Evolutionary conservation across 805 yeast genomes (phyloP), one percentile per base, ranked within the genome.

Genomic region (Metschnikowia arizonensis): DNA sequence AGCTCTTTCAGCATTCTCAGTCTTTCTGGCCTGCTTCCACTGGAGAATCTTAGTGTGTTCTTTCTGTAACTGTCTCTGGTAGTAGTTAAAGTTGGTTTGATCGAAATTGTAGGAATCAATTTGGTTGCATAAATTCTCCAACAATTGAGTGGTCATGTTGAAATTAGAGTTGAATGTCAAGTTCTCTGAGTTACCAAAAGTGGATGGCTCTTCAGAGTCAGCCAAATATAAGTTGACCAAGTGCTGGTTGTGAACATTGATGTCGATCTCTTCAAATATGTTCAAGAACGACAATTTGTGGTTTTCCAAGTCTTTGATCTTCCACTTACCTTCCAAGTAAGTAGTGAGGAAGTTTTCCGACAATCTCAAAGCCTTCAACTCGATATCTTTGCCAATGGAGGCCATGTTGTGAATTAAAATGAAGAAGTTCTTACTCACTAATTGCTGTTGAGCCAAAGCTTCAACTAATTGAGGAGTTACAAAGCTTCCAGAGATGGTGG

Each of bases 61-160:
- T 61, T 88, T 77, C 39, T 81, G 77, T 48, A 79, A 72, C 56
- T 79, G 83, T 70, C 95, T 81, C 68, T 85, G 93, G 71, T 79
- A 85, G 67, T 83, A 85, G 72, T 85, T 83, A 73, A 83, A 82
- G 66, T 82, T 85, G 54, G 83, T 82, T 62, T 84, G 86, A 61
- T 83, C 89, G 62, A 82, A 82, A 68, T 82, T 83, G 69, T 79
- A 81, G 40, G 83, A 81, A 63, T 86, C 93, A 33, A 86, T 75
- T 42, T 87, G 78, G 50, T 79, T 82, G 60, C 79, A 75, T 53
- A 85, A 72, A 38, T 77, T 76, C 59, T 85, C 90, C 48, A 81
- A 77, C 50, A 72, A 66, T 55, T 72, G 74, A 15, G 73, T 66
- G 36, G 75, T 69, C 49, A 65, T 68, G 55, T 67, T 66, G 50